A percentile compares a stretch with the other conserved stretches of the same genome.
Conservation (phyloP, 495 filamentous ascomycete genomes). For the Baudoinia panamericana region DNA sequence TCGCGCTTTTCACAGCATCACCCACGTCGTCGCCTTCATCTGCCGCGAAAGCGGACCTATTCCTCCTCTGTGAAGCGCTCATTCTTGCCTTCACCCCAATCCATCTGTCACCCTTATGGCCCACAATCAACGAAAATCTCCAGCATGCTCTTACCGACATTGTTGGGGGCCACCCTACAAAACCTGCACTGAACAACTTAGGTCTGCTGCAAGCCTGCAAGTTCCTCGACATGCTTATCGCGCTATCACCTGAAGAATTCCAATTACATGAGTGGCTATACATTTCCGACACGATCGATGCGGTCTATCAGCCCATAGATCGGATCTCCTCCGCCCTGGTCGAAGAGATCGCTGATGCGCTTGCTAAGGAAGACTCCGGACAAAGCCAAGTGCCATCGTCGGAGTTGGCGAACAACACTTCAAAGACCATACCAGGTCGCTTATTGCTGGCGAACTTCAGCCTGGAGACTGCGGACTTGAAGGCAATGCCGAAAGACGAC, state of each 20-base stretch:
- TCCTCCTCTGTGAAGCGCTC: slow-evolving; percentile 74
- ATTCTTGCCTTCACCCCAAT: slow-evolving; percentile 61
- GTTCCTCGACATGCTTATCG: slow-evolving; percentile 70
- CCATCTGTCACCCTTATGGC: slow-evolving; percentile 77
- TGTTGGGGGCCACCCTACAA: slow-evolving; percentile 37
- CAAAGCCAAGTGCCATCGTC: not conserved
- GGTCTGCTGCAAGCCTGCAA: slow-evolving; percentile 80
- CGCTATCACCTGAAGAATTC: slow-evolving; percentile 86
- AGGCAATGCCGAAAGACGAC: slow-evolving; percentile 26
- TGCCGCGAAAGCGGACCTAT: slow-evolving; percentile 73
- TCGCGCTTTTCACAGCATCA: slow-evolving; percentile 77
- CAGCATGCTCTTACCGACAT: slow-evolving; percentile 69
- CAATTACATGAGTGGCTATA: slow-evolving; percentile 94
- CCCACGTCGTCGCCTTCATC: slow-evolving; percentile 83
- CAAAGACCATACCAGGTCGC: not conserved
- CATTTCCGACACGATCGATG: slow-evolving; percentile 91
- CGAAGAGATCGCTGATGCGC: slow-evolving; percentile 71
- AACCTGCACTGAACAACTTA: slow-evolving; percentile 62
- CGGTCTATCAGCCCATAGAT: slow-evolving; percentile 69
- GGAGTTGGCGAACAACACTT: not conserved
- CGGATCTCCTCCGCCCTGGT: slow-evolving; percentile 65
- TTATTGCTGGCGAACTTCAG: slow-evolving; percentile 11
- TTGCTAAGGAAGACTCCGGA: slow-evolving; percentile 40
- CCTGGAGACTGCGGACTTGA: slow-evolving; percentile 23
- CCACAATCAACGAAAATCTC: slow-evolving; percentile 73